These are phyloP conservation scores for Juncus effusus DNA, from an alignment of 176 grass and related monocot species.

Conservation along the genomic window DNA sequence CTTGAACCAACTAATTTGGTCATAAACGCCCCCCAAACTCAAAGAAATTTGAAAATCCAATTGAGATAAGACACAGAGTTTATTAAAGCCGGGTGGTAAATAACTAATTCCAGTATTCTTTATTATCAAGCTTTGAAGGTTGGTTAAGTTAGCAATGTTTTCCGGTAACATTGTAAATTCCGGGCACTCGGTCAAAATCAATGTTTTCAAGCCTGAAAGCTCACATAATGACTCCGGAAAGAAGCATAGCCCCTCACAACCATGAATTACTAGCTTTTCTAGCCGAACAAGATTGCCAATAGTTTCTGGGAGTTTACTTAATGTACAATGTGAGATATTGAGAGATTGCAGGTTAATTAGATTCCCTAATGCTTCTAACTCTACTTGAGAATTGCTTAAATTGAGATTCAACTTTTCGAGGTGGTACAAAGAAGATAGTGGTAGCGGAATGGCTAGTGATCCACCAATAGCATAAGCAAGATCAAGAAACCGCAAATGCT, in stretches of 20 bases:
- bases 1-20: constrained; percentile 9
- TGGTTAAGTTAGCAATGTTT: not conserved
- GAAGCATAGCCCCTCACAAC: not conserved
- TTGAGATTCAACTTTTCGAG: no score
- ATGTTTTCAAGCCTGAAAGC: constrained; percentile 5
- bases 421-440: no score
- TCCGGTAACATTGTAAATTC: not conserved
- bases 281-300: constrained; percentile 13
- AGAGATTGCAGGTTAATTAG: no score
- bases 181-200: not conserved
- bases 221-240: constrained; percentile 17
- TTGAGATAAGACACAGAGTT: not conserved
- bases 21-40: not conserved
- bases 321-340: no score
- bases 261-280: not conserved
- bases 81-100: not conserved
- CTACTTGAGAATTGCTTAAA: no score
- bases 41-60: not conserved
- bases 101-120: not conserved
- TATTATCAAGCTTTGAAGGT: not conserved
- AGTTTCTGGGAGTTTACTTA: constrained; percentile 4
- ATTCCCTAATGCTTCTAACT: no score
- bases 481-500: not conserved
- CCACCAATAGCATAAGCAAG: not conserved
- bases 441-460: no score